Evolutionary conservation across 129 eudicot genomes (phyloP).

Genomic region (Apium graveolens): DNA sequence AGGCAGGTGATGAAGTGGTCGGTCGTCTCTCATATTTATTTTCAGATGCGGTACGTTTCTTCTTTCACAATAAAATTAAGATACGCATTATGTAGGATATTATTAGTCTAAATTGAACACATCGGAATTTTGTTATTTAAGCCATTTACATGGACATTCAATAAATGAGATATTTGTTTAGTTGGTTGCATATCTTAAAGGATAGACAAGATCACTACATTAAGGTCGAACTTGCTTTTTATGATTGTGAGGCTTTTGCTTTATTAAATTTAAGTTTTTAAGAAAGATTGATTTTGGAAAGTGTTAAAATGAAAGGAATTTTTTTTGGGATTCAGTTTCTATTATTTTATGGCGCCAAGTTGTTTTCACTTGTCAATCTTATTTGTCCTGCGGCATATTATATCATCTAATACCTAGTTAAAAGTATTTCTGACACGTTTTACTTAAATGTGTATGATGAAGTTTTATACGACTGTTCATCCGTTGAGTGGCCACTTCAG

Average conservation of each 20-base stretch:
- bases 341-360: not conserved
- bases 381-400: not conserved
- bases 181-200: not conserved
- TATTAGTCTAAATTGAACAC: not conserved
- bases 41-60: slow-evolving; percentile 53
- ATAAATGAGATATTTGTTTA: not conserved
- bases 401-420: not conserved
- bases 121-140: not conserved
- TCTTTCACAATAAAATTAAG: not conserved
- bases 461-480: slow-evolving; percentile 63
- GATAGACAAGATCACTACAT: not conserved
- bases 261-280: not conserved
- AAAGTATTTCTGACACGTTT: not conserved
- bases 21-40: slow-evolving; percentile 62
- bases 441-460: slow-evolving; percentile 22
- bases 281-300: not conserved
- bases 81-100: not conserved
- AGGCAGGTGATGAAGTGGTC: slow-evolving; percentile 70
- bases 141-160: not conserved
- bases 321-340: not conserved
- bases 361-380: not conserved
- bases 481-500: slow-evolving; percentile 89
- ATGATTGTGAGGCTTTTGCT: not conserved
- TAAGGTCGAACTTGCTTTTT: not conserved
- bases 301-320: not conserved